Base-by-base conservation (phyloP, 495 filamentous ascomycete species). In the Annulohypoxylon moriforme region DNA sequence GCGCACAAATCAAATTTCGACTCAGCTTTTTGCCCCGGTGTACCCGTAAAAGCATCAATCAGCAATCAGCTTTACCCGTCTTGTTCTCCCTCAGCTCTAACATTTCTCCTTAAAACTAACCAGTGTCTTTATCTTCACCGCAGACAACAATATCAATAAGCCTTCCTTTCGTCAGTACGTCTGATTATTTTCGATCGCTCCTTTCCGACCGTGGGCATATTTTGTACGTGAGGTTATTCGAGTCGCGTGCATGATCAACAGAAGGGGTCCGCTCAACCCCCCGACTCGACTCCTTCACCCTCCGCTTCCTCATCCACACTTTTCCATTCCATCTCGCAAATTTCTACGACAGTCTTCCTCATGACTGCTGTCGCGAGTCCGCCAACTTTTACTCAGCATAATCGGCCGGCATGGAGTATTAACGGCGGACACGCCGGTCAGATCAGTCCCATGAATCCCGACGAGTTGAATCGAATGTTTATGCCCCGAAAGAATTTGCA, bases 301-400 rank as follows among this genome's bases (percentile, higher is more conserved):
- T 71, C 62, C 53, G 66, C 67, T 72, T 75, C 77, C 80, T 78
- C 74, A 73, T 73, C 65, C 40, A 84, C 67, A 68, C 50, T 60
- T 83, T 80, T 82, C 82, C 73, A 61, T 78, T 79, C 63, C 72
- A 77, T 69, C 76, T 73, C 60, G 44, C 53, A 71, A 57, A 49
- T 53, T 69, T 47, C 64, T 42, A 53, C 46, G 64, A 64, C 68
- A 71, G 56, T 66, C 68, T 74, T 77, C 77, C 76, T 74, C 79
- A 99, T 99, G 96, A 99, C 96, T 88, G 96, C 96, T 81, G 95
- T 99, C 82, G 96, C 94, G 77, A 93, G 89, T 83, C 94, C 92
- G 69, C 93, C 93, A 81, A 94, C 90, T 81, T 94, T 98, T 80
- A 90, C 94, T 84, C 85, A 84, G 66, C 81, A 84, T 71, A 87